Evolutionary conservation across 306 rosid species (phyloP).

Genomic region (Pyrus betulifolia): DNA sequence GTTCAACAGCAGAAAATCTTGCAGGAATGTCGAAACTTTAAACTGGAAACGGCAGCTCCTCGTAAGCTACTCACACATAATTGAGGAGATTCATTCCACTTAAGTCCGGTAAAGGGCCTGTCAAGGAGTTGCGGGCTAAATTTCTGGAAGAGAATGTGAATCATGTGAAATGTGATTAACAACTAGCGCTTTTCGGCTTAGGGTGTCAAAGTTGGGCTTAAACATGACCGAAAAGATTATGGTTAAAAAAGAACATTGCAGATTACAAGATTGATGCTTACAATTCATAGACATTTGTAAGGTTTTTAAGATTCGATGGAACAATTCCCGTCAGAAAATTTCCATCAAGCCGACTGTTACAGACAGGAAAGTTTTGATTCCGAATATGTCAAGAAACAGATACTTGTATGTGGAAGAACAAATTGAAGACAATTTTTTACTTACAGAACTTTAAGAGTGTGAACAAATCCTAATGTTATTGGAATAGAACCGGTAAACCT

Average conservation of each 20-base stretch:
- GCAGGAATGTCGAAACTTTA: background rate
- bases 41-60: too few species aligned
- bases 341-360: slow-evolving; percentile 71
- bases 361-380: slow-evolving; percentile 11
- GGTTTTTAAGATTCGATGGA: slow-evolving; percentile 67
- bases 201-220: too few species aligned
- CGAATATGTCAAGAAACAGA: background rate
- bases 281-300: slow-evolving; percentile 61
- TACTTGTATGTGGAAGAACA: background rate
- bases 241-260: background rate
- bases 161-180: background rate
- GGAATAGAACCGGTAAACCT: slow-evolving; percentile 52
- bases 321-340: slow-evolving; percentile 56
- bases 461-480: slow-evolving; percentile 55
- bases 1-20: slow-evolving; percentile 7
- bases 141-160: slow-evolving; percentile 40
- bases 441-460: slow-evolving; percentile 81
- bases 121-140: slow-evolving; percentile 55
- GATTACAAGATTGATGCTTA: slow-evolving; percentile 29
- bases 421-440: slow-evolving; percentile 30
- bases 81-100: slow-evolving; percentile 48
- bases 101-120: slow-evolving; percentile 73
- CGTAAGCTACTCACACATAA: slow-evolving; percentile 51
- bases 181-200: background rate
- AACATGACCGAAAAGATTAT: background rate